Base-by-base conservation (phyloP, 2,329 filamentous ascomycete species). In the Stachybotrys chartarum region DNA sequence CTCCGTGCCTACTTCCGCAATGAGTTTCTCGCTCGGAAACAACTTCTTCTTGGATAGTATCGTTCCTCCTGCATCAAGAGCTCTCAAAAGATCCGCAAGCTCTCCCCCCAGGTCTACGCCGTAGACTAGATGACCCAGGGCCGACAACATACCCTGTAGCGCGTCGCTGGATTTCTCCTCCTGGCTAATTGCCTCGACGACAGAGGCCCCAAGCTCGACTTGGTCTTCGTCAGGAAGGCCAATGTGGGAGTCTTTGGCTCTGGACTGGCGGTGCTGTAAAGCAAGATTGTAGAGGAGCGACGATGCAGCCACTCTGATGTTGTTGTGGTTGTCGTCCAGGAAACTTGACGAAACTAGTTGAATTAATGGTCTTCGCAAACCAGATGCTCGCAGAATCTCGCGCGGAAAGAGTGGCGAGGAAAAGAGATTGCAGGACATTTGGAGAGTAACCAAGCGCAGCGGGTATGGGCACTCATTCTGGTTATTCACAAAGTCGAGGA, bases 351-450 rank as follows among this genome's bases (percentile, higher is more conserved):
- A 88, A 18, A 94, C 79, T 14, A 97, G 78, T 57, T 82, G 77
- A 1, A 88, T 84, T 31, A 93, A 74, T 0, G 83, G 76, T 1
- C 74, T 68, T 6, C 84, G 80, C 52, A 91, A 70, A 24, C 63
- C 53, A 1, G 71, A 69, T 48, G 80, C 73, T 2, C 72, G 69
- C 7, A 88, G 74, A 8, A 92, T 76, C 58, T 86, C 80, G 3
- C 83, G 78, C 1, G 84, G 77, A 64, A 87, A 95, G 0, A 96
- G 76, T 0, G 83, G 80, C 1, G 86, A 87, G 0, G 83, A 86
- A 73, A 96, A 96, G 47, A 96, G 76, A 64, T 96, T 97, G 72
- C 91, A 95, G 1, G 84, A 80, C 65, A 93, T 80, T 62, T 97
- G 92, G 24, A 96, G 73, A 0, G 90, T 87, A 16, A 96, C 90